Base-by-base conservation (phyloP, 2,329 filamentous ascomycete genomes). In the Akanthomyces uredinophilus region DNA sequence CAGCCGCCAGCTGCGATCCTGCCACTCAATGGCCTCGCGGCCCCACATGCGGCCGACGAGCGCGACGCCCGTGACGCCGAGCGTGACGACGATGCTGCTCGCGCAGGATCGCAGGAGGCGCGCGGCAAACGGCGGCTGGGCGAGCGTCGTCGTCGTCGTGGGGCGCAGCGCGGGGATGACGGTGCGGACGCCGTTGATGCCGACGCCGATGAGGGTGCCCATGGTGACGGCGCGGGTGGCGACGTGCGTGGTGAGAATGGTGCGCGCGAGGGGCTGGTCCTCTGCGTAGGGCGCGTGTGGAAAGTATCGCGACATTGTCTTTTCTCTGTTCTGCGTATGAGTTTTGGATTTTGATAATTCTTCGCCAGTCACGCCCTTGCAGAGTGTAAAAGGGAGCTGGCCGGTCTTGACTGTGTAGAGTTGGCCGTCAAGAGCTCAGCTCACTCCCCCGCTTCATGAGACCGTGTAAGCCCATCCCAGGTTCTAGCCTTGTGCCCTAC, bases 1-100 rank as follows among this genome's bases (percentile, higher is more conserved):
- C 55, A 89, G 68, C 35, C 86, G 75, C 85, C 86, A 89, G 61
- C 80, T 80, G 20, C 87, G 77, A 69, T 89, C 86, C 68, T 81
- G 73, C 86, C 86, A 89, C 71, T 89, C 85, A 37, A 89, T 83
- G 46, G 81, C 76, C 66, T 84, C 79, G 18, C 78, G 76, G 0
- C 81, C 83, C 59, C 73, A 73, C 85, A 89, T 88, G 2, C 79
- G 74, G 0, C 69, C 75, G 32, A 73, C 70, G 4, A 84, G 74
- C 65, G 74, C 79, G 5, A 80, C 63, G 1, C 73, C 73, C 27
- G 81, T 72, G 1, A 83, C 64, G 0, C 75, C 77, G 1, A 79
- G 68, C 0, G 78, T 81, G 29, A 81, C 64, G 2, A 81, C 60
- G 4, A 78, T 77, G 60, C 80, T 80, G 2, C 74, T 75, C 10